Evolutionary conservation across 257 asterid genomes (phyloP).

Genomic region (Ballota nigra): DNA sequence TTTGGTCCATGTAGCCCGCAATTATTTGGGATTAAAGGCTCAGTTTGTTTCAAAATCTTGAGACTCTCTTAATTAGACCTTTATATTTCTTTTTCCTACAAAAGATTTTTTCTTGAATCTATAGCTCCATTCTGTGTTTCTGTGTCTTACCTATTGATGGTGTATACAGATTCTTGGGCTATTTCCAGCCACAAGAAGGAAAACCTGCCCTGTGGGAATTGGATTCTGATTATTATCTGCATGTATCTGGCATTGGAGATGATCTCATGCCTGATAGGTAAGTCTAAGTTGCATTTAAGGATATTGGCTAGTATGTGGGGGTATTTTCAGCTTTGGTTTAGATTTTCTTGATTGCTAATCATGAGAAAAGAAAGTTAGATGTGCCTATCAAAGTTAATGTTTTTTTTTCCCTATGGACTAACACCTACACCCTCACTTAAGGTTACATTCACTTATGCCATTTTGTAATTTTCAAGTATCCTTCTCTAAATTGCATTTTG

Average conservation of each 20-base stretch:
- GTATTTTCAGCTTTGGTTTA: background rate
- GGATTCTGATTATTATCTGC: slow-evolving; percentile 99
- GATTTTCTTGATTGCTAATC: background rate
- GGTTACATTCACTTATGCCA: slow-evolving; percentile 3
- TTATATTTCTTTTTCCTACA: slow-evolving; percentile 12
- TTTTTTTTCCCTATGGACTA: background rate
- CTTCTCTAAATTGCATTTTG: background rate
- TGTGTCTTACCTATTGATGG: slow-evolving; percentile 26
- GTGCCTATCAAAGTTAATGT: slow-evolving; percentile 11
- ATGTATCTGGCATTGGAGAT: slow-evolving; percentile 92
- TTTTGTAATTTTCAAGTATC: background rate
- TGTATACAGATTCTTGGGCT: slow-evolving; percentile 85
- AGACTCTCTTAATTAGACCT: slow-evolving; percentile 17
- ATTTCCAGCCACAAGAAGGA: slow-evolving; percentile 96
- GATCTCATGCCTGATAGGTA: slow-evolving; percentile 81
- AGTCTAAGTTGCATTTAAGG: slow-evolving; percentile 2
- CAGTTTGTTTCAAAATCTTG: background rate
- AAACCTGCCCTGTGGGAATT: slow-evolving; percentile 98
- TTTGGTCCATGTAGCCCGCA: too few species aligned
- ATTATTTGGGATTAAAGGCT: too few species aligned
- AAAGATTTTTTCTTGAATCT: background rate
- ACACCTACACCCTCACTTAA: background rate
- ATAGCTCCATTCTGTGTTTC: slow-evolving; percentile 12
- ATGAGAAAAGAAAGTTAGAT: background rate
- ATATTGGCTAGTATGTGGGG: slow-evolving; percentile 4